A percentile compares a stretch with the other conserved stretches of the same genome.
Conservation (phyloP, 1,284 basidiomycete genomes). For the Boletus mariae region DNA sequence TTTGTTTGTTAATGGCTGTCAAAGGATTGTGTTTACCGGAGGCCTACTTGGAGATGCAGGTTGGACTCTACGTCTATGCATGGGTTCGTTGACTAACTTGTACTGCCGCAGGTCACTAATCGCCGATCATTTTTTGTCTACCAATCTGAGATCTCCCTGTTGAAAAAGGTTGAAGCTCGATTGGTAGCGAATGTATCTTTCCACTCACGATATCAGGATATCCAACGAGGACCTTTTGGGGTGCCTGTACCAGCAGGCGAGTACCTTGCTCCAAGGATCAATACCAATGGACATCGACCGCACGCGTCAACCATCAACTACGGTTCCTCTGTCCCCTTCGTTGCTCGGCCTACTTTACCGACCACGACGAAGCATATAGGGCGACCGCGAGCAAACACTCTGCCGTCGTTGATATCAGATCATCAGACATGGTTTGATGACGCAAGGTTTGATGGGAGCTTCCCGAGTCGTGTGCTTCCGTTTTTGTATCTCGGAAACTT, state of each 20-base stretch:
- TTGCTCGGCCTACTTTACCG: conserved; percentile 10
- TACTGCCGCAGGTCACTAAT: conserved; percentile 49
- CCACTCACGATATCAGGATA: conserved; percentile 30
- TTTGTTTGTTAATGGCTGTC: conserved; percentile 86
- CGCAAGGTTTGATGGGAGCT: conserved; percentile 89
- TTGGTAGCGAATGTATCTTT: conserved; percentile 26
- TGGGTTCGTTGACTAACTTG: conserved; percentile 1
- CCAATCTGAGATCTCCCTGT: conserved; percentile 72
- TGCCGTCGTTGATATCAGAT: conserved; percentile 60
- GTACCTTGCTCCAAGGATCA: conserved; percentile 25
- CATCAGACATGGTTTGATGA: conserved; percentile 92
- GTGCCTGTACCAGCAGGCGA: conserved; percentile 10
- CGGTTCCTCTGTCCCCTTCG: conserved; percentile 14
- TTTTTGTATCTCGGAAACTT: conserved; percentile 96
- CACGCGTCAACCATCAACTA: conserved; percentile 22
- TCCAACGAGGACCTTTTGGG: conserved; percentile 16
- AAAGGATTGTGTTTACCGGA: conserved; percentile 72
- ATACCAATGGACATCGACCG: conserved; percentile 19
- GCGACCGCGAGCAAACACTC: conserved; percentile 65
- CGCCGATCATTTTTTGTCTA: conserved; percentile 90
- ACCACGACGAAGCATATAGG: conserved; percentile 27
- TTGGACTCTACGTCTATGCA: conserved; percentile 4
- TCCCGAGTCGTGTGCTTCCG: conserved; percentile 90
- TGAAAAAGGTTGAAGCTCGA: conserved; percentile 70
- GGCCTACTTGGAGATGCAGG: conserved; percentile 84